A percentile compares a stretch with the other conserved stretches of the same genome.
These are phyloP conservation scores for Benincasa hispida DNA, from an alignment of 306 rosid species.

Conservation along the genomic window DNA sequence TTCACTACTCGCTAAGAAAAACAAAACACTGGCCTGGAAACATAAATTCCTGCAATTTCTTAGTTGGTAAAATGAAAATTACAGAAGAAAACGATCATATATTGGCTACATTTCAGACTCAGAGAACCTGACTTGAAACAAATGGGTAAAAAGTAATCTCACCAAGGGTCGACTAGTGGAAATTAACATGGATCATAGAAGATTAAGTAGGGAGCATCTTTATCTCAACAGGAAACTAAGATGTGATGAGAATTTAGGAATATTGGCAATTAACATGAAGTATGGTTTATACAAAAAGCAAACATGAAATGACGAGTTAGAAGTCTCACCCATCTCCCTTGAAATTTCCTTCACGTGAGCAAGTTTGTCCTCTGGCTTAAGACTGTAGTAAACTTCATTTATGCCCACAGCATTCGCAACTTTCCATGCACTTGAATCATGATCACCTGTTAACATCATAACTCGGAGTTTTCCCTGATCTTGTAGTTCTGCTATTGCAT, in stretches of 20 bases:
- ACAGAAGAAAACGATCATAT: not conserved
- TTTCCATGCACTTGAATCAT: slow-evolving; percentile 75
- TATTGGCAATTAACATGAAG: not conserved
- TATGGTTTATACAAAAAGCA: not conserved
- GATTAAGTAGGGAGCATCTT: not conserved
- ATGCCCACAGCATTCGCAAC: slow-evolving; percentile 88
- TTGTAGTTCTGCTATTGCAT: slow-evolving; percentile 61
- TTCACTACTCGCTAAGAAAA: not conserved
- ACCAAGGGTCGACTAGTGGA: not conserved
- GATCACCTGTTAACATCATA: slow-evolving; percentile 98
- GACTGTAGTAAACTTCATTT: slow-evolving; percentile 65
- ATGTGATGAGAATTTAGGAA: not conserved
- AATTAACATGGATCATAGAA: not conserved
- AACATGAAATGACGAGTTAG: not conserved
- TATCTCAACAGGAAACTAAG: not conserved
- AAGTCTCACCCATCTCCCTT: slow-evolving; percentile 63
- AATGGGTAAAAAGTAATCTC: not conserved
- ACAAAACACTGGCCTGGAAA: not conserved
- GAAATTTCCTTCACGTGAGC: slow-evolving; percentile 77
- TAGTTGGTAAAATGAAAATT: not conserved
- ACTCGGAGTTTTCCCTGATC: slow-evolving; percentile 58
- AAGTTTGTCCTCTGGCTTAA: slow-evolving; percentile 95
- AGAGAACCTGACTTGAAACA: not conserved
- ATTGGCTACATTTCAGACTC: not conserved
- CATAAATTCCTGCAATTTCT: not conserved